Conservation (phyloP, 257 asterid genomes). For the Primulina eburnea region DNA sequence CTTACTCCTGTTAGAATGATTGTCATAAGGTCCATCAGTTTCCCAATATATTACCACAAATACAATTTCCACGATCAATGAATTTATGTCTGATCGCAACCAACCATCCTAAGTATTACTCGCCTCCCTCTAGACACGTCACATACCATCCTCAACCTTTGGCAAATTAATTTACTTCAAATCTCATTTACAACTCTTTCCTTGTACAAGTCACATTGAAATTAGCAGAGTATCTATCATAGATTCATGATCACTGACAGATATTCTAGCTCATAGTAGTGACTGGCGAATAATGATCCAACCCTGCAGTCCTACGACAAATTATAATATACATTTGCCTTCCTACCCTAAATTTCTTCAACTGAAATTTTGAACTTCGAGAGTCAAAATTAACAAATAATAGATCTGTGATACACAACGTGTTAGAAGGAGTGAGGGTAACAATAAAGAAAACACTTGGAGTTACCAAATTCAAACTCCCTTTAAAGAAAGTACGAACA, state of each 20-base stretch:
- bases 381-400: neutral
- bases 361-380: neutral
- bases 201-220: neutral
- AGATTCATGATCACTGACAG: neutral
- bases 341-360: neutral
- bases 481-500: neutral
- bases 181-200: neutral
- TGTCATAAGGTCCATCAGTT: neutral
- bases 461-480: neutral
- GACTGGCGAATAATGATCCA: neutral
- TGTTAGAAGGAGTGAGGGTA: neutral
- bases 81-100: neutral
- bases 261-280: neutral
- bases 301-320: neutral
- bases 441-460: neutral
- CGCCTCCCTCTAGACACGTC: neutral
- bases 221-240: neutral
- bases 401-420: neutral
- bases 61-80: neutral
- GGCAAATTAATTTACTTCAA: constrained; percentile 21
- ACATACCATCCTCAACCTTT: neutral
- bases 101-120: neutral
- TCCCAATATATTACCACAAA: neutral
- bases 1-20: neutral
- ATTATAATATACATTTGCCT: no score